Evolutionary conservation across 2,329 filamentous ascomycete species (phyloP).

Genomic region (Penicillium sp.): DNA sequence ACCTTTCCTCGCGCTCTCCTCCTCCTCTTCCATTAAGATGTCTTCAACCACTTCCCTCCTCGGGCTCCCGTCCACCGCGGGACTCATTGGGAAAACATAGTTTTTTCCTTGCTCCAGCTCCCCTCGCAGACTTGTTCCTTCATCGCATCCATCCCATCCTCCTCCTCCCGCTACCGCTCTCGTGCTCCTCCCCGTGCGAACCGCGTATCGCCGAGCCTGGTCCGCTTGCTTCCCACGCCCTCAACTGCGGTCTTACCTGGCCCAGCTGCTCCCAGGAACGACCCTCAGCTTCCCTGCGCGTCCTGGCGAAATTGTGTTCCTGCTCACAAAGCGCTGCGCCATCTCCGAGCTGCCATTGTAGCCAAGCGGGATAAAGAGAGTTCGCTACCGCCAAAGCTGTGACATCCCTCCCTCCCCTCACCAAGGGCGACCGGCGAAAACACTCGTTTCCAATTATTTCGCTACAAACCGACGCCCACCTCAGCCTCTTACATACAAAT

Average conservation of each 20-base stretch:
- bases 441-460: not conserved
- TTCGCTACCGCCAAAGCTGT: not conserved
- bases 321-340: not conserved
- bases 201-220: constrained; percentile 8
- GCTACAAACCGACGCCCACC: not conserved
- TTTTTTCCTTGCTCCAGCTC: constrained; percentile 17
- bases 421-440: not conserved
- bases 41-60: constrained; percentile 29
- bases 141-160: constrained; percentile 9
- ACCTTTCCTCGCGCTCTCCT: constrained; percentile 21
- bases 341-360: not conserved
- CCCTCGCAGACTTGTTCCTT: constrained; percentile 13
- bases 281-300: not conserved
- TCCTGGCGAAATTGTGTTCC: not conserved
- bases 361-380: not conserved
- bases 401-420: not conserved
- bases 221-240: constrained; percentile 6
- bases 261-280: not conserved
- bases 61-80: constrained; percentile 41
- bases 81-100: constrained; percentile 43
- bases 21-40: constrained; percentile 25
- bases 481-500: not conserved
- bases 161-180: constrained; percentile 13
- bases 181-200: constrained; percentile 11
- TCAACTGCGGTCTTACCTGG: not conserved